phyloP scores from a whole-genome alignment of 805 yeast genomes.

The Komagataella kurtzmanii region DNA sequence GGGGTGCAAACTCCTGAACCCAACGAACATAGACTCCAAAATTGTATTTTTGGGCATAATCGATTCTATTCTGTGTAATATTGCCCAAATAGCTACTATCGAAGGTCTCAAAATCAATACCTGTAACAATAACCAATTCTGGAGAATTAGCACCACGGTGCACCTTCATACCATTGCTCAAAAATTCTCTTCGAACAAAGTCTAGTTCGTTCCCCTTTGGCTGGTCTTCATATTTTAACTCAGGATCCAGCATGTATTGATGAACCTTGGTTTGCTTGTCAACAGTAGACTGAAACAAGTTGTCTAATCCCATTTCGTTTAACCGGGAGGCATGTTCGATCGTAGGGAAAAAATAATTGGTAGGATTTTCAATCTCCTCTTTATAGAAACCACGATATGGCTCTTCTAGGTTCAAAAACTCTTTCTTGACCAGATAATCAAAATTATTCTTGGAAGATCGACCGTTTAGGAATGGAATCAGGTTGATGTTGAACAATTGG shows the following conservation, averaged over 20 bases:
- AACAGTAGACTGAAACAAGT: constrained; percentile 33
- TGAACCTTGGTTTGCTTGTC: constrained; percentile 23
- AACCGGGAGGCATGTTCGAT: constrained; percentile 55
- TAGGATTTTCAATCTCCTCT: constrained; percentile 32
- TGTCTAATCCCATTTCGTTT: constrained; percentile 39
- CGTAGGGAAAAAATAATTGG: constrained; percentile 57
- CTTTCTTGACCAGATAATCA: constrained; percentile 12
- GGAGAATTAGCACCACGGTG: constrained; percentile 28
- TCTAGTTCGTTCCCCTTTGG: constrained; percentile 31
- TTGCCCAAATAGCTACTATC: constrained; percentile 45
- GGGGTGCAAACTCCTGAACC: constrained; percentile 70
- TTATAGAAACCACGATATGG: constrained; percentile 28
- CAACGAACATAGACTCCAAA: constrained; percentile 81
- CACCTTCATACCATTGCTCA: constrained; percentile 33
- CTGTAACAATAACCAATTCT: constrained; percentile 63
- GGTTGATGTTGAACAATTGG: neutral
- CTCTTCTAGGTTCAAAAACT: constrained; percentile 9
- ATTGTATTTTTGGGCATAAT: constrained; percentile 70
- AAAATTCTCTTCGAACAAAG: constrained; percentile 26
- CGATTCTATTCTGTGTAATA: constrained; percentile 75
- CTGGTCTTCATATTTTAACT: constrained; percentile 25
- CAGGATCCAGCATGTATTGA: constrained; percentile 28
- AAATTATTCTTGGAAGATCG: constrained; percentile 4
- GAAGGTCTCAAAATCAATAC: constrained; percentile 61
- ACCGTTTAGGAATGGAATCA: neutral